Evolutionary conservation across 495 filamentous ascomycete species (phyloP).

Genomic region (Penicillium malachiteum): DNA sequence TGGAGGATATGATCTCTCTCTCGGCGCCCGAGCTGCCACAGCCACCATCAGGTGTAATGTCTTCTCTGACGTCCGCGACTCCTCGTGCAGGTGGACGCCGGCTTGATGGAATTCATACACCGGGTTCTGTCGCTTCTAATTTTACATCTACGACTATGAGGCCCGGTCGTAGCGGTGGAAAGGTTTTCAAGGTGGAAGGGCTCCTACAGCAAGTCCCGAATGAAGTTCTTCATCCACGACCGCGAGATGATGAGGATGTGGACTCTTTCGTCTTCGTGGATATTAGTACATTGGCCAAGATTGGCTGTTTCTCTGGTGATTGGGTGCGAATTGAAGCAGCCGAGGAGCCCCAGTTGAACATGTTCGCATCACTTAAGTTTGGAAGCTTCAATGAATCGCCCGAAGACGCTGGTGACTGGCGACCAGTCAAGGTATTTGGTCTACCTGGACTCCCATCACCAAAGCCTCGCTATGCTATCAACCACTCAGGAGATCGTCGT

Average conservation of each 20-base stretch:
- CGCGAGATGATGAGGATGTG: slow-evolving; percentile 77
- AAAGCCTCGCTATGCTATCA: slow-evolving; percentile 53
- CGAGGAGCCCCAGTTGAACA: slow-evolving; percentile 59
- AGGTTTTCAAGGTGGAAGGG: slow-evolving; percentile 75
- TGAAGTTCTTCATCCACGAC: slow-evolving; percentile 80
- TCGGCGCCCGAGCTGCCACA: slow-evolving; percentile 73
- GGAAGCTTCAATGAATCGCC: slow-evolving; percentile 47
- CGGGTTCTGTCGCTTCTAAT: slow-evolving; percentile 80
- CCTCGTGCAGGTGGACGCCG: slow-evolving; percentile 64
- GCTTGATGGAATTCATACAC: slow-evolving; percentile 68
- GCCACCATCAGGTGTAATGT: slow-evolving; percentile 64
- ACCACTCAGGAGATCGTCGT: slow-evolving; percentile 44
- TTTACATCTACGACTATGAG: slow-evolving; percentile 77
- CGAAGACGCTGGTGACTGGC: slow-evolving; percentile 57
- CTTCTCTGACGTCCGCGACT: slow-evolving; percentile 68
- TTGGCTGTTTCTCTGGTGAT: slow-evolving; percentile 95
- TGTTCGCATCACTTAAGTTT: slow-evolving; percentile 51
- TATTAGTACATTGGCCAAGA: slow-evolving; percentile 74
- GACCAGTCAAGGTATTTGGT: slow-evolving; percentile 83
- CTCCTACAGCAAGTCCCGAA: slow-evolving; percentile 70
- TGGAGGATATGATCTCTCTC: slow-evolving; percentile 82
- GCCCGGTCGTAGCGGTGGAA: slow-evolving; percentile 55
- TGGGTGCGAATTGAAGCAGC: slow-evolving; percentile 87
- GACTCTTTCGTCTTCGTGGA: slow-evolving; percentile 89
- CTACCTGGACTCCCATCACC: slow-evolving; percentile 65